Percentiles rank a stretch among this genome's conserved stretches.
phyloP scores from a whole-genome alignment of 331 rosid species.

The Prunus yedoensis region DNA sequence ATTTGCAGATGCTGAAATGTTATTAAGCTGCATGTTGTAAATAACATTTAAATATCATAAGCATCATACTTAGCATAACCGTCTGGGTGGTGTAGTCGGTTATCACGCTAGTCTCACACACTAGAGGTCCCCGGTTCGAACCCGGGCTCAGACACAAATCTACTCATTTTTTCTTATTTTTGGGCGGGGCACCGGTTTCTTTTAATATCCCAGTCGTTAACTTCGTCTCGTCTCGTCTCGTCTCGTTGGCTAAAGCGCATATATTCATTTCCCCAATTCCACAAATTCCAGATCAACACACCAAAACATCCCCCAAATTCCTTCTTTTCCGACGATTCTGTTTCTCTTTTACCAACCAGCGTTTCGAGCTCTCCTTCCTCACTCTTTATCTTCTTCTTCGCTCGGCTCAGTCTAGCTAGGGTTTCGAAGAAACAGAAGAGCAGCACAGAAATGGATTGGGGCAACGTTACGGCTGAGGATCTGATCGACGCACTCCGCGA shows the following conservation, averaged over 20 bases:
- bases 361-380: background rate
- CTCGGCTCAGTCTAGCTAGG: conserved; percentile 7
- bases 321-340: background rate
- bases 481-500: conserved; percentile 94
- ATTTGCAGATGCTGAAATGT: no score
- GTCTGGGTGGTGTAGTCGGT: conserved; percentile 70
- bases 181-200: background rate
- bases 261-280: background rate
- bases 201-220: background rate
- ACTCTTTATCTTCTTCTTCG: background rate
- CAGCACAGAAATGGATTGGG: conserved; percentile 79
- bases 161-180: no score
- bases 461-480: conserved; percentile 95
- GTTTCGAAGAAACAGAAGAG: background rate
- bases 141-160: conserved; percentile 62
- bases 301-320: background rate
- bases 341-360: background rate
- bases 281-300: conserved; percentile 4
- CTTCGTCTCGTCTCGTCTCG: background rate
- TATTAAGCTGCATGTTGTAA: no score
- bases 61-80: no score
- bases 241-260: background rate
- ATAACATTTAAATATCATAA: no score
- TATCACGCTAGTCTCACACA: conserved; percentile 84
- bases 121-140: conserved; percentile 82